phyloP scores from a whole-genome alignment of 305 asterid species.

The Andrographis paniculata region DNA sequence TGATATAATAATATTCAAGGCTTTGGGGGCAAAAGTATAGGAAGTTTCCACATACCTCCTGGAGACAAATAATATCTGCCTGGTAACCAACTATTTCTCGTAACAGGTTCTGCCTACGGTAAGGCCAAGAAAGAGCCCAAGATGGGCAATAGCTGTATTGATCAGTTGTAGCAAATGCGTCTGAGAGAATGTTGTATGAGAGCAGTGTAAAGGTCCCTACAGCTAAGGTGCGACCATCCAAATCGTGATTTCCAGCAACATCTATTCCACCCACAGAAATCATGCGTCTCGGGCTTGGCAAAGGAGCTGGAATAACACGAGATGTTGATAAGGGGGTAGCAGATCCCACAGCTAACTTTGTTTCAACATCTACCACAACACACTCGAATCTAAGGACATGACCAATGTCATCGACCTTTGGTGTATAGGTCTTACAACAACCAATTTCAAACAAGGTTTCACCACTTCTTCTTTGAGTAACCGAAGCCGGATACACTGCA shows the following conservation, averaged over 20 bases:
- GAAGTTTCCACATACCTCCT: constrained; percentile 60
- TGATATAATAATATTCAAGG: neutral
- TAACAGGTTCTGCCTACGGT: constrained; percentile 82
- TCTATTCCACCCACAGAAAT: constrained; percentile 62
- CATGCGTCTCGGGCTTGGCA: constrained; percentile 75
- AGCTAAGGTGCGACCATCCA: constrained; percentile 47
- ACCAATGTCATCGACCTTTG: constrained; percentile 87
- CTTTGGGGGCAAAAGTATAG: constrained; percentile 2
- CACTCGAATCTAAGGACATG: constrained; percentile 92
- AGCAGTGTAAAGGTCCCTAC: constrained; percentile 87
- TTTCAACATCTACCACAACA: constrained; percentile 64
- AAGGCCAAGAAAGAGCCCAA: constrained; percentile 99
- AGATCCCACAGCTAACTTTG: constrained; percentile 56
- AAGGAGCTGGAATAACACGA: constrained; percentile 95
- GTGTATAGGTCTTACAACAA: constrained; percentile 71
- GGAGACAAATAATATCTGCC: constrained; percentile 94
- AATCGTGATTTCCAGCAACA: constrained; percentile 49
- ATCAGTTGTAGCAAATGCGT: constrained; percentile 62
- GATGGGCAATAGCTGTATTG: constrained; percentile 82
- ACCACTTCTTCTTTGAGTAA: constrained; percentile 68
- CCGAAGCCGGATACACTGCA: constrained; percentile 67
- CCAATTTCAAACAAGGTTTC: constrained; percentile 98
- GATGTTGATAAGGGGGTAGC: constrained; percentile 60
- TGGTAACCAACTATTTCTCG: constrained; percentile 90
- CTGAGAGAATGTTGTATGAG: constrained; percentile 85